Conservation (phyloP, 2,329 filamentous ascomycete species). For the Fusarium caatingaense region DNA sequence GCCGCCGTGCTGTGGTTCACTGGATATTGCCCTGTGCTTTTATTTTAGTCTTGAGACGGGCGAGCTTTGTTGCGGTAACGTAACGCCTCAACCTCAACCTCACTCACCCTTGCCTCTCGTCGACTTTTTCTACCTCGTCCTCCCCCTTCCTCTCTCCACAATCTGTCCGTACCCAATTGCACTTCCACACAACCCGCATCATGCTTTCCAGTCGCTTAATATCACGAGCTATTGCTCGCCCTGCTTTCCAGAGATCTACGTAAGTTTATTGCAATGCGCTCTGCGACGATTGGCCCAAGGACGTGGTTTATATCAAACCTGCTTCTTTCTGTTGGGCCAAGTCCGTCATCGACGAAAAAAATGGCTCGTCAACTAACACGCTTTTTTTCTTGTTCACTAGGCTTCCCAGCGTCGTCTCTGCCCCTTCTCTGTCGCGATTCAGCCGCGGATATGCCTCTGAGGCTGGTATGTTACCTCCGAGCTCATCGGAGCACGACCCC, state of each 20-base stretch:
- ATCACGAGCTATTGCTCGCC: constrained; percentile 67
- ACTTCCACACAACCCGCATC: constrained; percentile 45
- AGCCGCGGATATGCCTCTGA: constrained; percentile 69
- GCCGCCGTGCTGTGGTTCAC: constrained; percentile 9
- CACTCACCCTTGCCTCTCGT: constrained; percentile 31
- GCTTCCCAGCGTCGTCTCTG: constrained; percentile 61
- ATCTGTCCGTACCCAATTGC: constrained; percentile 42
- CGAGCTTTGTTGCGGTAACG: constrained; percentile 42
- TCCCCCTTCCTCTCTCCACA: constrained; percentile 38
- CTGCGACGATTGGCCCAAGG: constrained; percentile 14
- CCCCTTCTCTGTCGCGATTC: constrained; percentile 62
- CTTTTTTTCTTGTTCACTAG: constrained; percentile 49
- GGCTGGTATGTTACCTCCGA: constrained; percentile 59
- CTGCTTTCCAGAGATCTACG: constrained; percentile 66
- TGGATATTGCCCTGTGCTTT: constrained; percentile 35
- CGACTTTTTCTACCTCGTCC: constrained; percentile 39
- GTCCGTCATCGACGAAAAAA: constrained; percentile 26
- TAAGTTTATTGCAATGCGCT: constrained; percentile 52
- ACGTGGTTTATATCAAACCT: constrained; percentile 27
- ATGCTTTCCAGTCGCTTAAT: constrained; percentile 73
- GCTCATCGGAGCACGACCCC: constrained; percentile 20
- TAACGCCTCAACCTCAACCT: constrained; percentile 40
- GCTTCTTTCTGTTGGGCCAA: constrained; percentile 26
- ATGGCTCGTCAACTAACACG: constrained; percentile 42
- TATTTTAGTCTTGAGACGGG: constrained; percentile 18